Evolutionary conservation across 1,284 basidiomycete genomes (phyloP).

Genomic region (Leccinum griseonigrum): DNA sequence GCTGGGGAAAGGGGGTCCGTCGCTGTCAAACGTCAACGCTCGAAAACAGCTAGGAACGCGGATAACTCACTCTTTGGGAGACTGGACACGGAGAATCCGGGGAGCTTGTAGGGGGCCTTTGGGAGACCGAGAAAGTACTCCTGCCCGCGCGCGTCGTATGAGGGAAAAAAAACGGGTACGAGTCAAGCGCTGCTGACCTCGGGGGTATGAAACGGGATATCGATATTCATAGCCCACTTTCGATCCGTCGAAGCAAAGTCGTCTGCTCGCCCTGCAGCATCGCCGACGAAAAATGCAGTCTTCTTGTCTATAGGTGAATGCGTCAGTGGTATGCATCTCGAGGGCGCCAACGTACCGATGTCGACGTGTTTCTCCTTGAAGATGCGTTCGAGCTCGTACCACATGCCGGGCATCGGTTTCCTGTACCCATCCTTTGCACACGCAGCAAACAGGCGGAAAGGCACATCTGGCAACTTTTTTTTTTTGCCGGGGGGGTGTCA

Average conservation of each 20-base stretch:
- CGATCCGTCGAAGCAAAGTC: conserved; percentile 83
- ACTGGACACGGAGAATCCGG: conserved; percentile 60
- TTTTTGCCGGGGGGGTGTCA: background rate
- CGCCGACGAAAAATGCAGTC: conserved; percentile 80
- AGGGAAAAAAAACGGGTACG: background rate
- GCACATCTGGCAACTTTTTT: conserved; percentile 53
- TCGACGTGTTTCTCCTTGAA: conserved; percentile 55
- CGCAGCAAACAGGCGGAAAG: conserved; percentile 81
- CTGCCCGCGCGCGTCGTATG: conserved; percentile 36
- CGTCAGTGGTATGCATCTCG: background rate
- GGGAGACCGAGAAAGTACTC: conserved; percentile 76
- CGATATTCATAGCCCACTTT: conserved; percentile 82
- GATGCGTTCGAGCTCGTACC: conserved; percentile 65
- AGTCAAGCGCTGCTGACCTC: conserved; percentile 42
- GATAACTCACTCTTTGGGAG: conserved; percentile 41
- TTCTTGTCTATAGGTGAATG: conserved; percentile 51
- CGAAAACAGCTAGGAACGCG: background rate
- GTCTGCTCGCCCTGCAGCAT: conserved; percentile 77
- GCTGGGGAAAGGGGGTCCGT: conserved; percentile 59
- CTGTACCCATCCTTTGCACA: conserved; percentile 72
- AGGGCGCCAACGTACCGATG: conserved; percentile 53
- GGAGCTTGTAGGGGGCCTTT: conserved; percentile 41
- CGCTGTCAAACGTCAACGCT: conserved; percentile 38
- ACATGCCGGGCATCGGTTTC: conserved; percentile 93
- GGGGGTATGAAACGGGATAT: conserved; percentile 68